These are phyloP conservation scores for Chlorella ohadii DNA, from an alignment of 139 green algal genomes.

Conservation along the genomic window DNA sequence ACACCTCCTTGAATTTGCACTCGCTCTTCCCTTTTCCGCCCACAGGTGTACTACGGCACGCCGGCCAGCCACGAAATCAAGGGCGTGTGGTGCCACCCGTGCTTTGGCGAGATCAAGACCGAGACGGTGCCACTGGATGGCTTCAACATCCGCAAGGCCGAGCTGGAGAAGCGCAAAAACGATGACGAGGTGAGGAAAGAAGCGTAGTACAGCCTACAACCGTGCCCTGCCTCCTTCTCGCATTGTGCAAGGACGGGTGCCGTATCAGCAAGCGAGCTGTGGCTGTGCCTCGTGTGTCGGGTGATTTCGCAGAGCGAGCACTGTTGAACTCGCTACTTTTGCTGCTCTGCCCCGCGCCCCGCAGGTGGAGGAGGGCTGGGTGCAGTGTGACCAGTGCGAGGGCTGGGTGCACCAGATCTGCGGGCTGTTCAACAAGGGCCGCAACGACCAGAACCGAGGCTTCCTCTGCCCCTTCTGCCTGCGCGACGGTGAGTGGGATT, in stretches of 20 bases:
- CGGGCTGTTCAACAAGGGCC: slow-evolving; percentile 96
- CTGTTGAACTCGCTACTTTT: too few relatives aligned
- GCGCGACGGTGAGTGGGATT: slow-evolving; percentile 45
- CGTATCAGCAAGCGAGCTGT: too few relatives aligned
- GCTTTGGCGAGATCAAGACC: slow-evolving; percentile 63
- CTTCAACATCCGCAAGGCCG: slow-evolving; percentile 53
- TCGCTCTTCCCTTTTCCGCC: too few relatives aligned
- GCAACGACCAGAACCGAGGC: slow-evolving; percentile 87
- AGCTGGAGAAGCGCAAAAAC: slow-evolving; percentile 92
- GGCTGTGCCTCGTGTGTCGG: too few relatives aligned
- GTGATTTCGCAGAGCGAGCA: too few relatives aligned
- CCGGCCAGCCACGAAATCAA: slow-evolving; percentile 58
- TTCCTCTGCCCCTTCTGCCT: slow-evolving; percentile 97
- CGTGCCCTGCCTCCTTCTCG: too few relatives aligned
- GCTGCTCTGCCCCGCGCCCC: too few relatives aligned
- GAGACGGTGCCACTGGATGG: slow-evolving; percentile 69
- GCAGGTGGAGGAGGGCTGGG: slow-evolving; percentile 91
- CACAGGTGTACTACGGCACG: slow-evolving; percentile 56
- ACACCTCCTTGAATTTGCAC: too few relatives aligned
- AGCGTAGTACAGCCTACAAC: too few relatives aligned
- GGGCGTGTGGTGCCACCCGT: slow-evolving; percentile 88
- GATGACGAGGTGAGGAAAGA: slow-evolving; percentile 80
- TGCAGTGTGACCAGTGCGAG: slow-evolving; percentile 96
- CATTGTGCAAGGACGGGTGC: too few relatives aligned
- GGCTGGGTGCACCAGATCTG: slow-evolving; percentile 98